Base-by-base conservation (phyloP, 2,329 filamentous ascomycete species). In the Diaporthe amygdali region DNA sequence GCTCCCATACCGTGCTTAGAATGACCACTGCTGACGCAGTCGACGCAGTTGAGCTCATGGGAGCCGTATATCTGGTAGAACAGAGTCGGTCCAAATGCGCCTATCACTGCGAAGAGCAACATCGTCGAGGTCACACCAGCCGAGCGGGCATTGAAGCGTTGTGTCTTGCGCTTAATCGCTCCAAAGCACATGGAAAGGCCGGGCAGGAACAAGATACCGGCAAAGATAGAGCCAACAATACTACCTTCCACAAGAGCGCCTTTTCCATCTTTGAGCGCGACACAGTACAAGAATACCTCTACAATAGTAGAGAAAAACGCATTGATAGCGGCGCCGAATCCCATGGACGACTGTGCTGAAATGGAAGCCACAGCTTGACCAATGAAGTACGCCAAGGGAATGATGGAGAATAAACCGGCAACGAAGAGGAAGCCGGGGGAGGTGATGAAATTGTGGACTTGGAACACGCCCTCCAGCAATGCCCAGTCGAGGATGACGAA, bases 31-130 rank as follows among this genome's bases (percentile, higher is more conserved):
- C 90, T 87, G 59, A 88, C 83, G 72, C 88, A 91, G 69, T 88
- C 89, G 70, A 90, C 89, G 78, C 96, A 99, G 78, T 94, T 96
- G 66, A 99, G 89, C 83, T 99, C 95, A 79, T 99, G 96, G 61
- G 95, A 97, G 76, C 96, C 97, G 81, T 98, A 98, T 74, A 99
- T 97, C 79, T 99, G 96, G 82, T 98, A 99, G 83, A 99, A 99
- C 17, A 99, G 84, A 0, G 96, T 99, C 3, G 96, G 96, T 0
- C 96, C 93, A 81, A 99, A 99, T 10, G 96, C 94, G 73, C 94
- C 96, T 76, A 99, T 96, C 47, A 97, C 93, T 30, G 96, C 96
- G 79, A 99, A 99, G 12, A 99, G 87, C 70, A 99, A 84, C 96
- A 99, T 99, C 0, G 96, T 99, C 2, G 95, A 98, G 0, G 96